Evolutionary conservation across 306 rosid species (phyloP).

Genomic region (Abrus pulchellus): DNA sequence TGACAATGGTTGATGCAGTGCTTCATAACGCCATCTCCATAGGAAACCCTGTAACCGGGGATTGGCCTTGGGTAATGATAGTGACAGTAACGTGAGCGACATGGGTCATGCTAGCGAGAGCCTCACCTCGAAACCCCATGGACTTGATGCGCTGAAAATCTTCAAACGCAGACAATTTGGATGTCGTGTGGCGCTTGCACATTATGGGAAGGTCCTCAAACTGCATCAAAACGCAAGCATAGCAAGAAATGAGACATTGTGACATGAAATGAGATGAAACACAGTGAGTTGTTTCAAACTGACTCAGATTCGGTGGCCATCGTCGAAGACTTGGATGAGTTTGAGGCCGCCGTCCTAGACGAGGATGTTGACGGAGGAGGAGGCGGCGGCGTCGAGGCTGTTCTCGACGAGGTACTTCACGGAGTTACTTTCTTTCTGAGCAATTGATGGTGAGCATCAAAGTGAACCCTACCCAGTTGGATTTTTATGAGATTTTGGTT

Average conservation of each 20-base stretch:
- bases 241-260: background rate
- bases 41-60: conserved; percentile 90
- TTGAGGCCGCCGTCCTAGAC: conserved; percentile 95
- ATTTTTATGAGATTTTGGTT: too few relatives aligned
- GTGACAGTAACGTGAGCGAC: conserved; percentile 90
- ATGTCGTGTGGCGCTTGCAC: conserved; percentile 93
- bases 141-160: conserved; percentile 83
- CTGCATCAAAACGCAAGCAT: conserved; percentile 44
- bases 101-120: conserved; percentile 95
- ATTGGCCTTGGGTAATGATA: conserved; percentile 82
- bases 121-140: conserved; percentile 98
- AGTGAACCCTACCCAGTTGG: too few relatives aligned
- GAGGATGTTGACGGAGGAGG: conserved; percentile 68
- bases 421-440: background rate
- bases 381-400: conserved; percentile 87
- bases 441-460: too few relatives aligned
- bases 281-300: conserved; percentile 23
- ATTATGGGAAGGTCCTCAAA: conserved; percentile 80
- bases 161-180: conserved; percentile 83
- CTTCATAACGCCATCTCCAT: conserved; percentile 92
- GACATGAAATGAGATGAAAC: background rate
- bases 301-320: conserved; percentile 88
- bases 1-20: conserved; percentile 77
- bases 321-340: conserved; percentile 93
- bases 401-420: conserved; percentile 91